A percentile compares a stretch with the other conserved stretches of the same genome.
Evolutionary conservation across 352 stramenopile genomes (phyloP).

Genomic region (Saprolegnia parasitica): DNA sequence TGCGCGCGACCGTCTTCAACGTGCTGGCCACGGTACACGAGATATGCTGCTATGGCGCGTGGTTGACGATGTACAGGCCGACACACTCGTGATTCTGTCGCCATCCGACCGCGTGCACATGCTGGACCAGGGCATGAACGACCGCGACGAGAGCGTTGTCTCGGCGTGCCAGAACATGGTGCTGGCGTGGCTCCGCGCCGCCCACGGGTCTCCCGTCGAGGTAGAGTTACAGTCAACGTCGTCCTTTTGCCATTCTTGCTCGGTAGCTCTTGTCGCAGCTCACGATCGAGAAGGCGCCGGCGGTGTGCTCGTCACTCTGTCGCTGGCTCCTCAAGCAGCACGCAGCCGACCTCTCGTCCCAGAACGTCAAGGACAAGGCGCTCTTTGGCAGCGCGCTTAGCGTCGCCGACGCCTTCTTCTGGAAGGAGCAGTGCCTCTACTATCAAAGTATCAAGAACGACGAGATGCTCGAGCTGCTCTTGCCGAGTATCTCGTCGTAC

Average conservation of each 20-base stretch:
- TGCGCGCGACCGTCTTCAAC: slow-evolving; percentile 55
- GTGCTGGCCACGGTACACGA: slow-evolving; percentile 37
- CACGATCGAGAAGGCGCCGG: background rate
- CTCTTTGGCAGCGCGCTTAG: slow-evolving; percentile 7
- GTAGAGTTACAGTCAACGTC: background rate
- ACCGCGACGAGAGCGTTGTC: slow-evolving; percentile 48
- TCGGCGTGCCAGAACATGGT: slow-evolving; percentile 67
- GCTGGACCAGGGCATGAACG: slow-evolving; percentile 68
- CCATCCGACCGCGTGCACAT: slow-evolving; percentile 64
- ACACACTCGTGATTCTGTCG: slow-evolving; percentile 47
- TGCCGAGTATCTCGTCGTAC: slow-evolving; percentile 67
- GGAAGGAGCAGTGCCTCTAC: slow-evolving; percentile 72
- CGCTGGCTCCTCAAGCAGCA: slow-evolving; percentile 16
- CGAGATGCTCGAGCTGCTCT: slow-evolving; percentile 45
- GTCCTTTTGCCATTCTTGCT: background rate
- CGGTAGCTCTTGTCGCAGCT: background rate
- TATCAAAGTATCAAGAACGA: slow-evolving; percentile 57
- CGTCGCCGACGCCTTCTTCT: slow-evolving; percentile 46
- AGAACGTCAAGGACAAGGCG: slow-evolving; percentile 22
- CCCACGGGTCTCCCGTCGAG: slow-evolving; percentile 43
- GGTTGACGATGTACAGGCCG: slow-evolving; percentile 33
- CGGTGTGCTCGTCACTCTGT: background rate
- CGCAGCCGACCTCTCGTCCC: background rate
- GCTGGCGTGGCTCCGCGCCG: slow-evolving; percentile 59
- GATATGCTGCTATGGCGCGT: too few species aligned